Evolutionary conservation across 2,329 filamentous ascomycete genomes (phyloP).

Genomic region (Elsinoe australis): DNA sequence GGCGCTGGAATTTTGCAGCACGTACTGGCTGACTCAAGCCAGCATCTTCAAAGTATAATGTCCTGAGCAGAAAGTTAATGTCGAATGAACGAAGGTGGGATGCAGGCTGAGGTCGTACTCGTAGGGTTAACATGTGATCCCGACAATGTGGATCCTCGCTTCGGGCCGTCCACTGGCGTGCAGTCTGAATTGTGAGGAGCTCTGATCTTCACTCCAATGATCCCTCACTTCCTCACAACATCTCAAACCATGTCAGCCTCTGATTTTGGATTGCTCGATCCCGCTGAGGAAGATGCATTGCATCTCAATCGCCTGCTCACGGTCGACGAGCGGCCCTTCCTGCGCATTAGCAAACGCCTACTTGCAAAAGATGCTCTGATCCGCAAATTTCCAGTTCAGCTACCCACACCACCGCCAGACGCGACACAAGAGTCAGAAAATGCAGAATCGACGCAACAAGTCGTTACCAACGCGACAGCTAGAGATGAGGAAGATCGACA

Average conservation of each 20-base stretch:
- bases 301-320: slow-evolving; percentile 81
- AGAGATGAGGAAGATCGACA: slow-evolving; percentile 47
- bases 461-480: not conserved
- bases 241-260: not conserved
- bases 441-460: slow-evolving; percentile 40
- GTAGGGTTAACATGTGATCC: slow-evolving; percentile 14
- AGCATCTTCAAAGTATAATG: no score
- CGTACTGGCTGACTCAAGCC: no score
- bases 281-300: slow-evolving; percentile 54
- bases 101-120: not conserved
- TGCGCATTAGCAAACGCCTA: slow-evolving; percentile 76
- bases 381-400: slow-evolving; percentile 46
- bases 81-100: not conserved
- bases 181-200: not conserved
- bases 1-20: no score
- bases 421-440: slow-evolving; percentile 40
- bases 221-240: not conserved
- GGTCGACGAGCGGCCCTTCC: slow-evolving; percentile 88
- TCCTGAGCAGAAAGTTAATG: no score
- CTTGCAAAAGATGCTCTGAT: slow-evolving; percentile 60
- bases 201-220: not conserved
- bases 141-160: not conserved
- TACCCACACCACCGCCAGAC: slow-evolving; percentile 62
- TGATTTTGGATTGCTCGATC: slow-evolving; percentile 17
- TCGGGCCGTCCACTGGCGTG: not conserved